Conservation (phyloP, 1,139 yeast species). For the Saccharomycopsis hybrid region DNA sequence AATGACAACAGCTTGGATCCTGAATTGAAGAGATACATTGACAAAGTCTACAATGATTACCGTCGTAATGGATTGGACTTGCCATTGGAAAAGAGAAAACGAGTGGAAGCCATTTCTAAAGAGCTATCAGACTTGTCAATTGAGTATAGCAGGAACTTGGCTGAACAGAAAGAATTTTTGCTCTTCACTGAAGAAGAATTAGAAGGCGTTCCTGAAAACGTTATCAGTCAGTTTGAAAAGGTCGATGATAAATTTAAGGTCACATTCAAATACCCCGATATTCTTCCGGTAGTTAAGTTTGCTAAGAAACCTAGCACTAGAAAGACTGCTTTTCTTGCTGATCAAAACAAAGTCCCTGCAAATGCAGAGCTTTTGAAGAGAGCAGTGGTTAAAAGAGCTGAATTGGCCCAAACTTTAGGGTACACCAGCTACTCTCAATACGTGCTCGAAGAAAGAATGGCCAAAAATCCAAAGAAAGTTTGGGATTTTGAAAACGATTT, state of each 20-base stretch:
- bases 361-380: constrained; percentile 49
- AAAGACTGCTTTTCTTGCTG: constrained; percentile 55
- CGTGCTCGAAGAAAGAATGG: constrained; percentile 73
- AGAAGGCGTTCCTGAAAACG: constrained; percentile 66
- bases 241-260: constrained; percentile 48
- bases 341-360: constrained; percentile 56
- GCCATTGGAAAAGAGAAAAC: constrained; percentile 47
- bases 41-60: constrained; percentile 48
- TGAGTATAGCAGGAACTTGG: constrained; percentile 56
- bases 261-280: constrained; percentile 77
- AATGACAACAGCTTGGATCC: constrained; percentile 36
- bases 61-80: constrained; percentile 64
- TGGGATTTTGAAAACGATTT: constrained; percentile 56
- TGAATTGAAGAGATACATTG: constrained; percentile 52
- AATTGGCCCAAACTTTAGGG: constrained; percentile 58
- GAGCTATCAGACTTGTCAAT: constrained; percentile 50
- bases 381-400: constrained; percentile 53
- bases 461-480: constrained; percentile 57
- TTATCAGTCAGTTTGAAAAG: constrained; percentile 50
- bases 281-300: constrained; percentile 64
- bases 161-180: constrained; percentile 61
- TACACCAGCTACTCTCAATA: constrained; percentile 63
- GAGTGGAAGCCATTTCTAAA: constrained; percentile 52
- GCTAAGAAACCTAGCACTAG: constrained; percentile 62
- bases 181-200: constrained; percentile 58